phyloP scores from a whole-genome alignment of 129 eudicot species.

The Flaveria robusta region DNA sequence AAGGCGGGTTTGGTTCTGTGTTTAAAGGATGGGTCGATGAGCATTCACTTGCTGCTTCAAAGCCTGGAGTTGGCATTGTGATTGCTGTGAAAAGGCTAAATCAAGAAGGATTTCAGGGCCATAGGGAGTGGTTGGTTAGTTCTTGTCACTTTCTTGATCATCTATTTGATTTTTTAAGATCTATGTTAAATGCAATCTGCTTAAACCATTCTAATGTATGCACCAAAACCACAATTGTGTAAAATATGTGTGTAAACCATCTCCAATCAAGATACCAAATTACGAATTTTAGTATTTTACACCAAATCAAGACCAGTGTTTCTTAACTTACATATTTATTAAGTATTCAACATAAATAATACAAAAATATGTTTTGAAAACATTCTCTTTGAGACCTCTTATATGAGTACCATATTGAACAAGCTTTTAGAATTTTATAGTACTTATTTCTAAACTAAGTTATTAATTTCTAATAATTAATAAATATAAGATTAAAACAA shows the following conservation, averaged over 20 bases:
- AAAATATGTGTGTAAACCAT: not conserved
- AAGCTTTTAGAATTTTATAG: not conserved
- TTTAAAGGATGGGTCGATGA: slow-evolving; percentile 91
- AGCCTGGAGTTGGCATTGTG: slow-evolving; percentile 63
- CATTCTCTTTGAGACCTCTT: not conserved
- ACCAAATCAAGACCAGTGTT: not conserved
- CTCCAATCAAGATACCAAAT: not conserved
- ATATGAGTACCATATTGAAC: not conserved
- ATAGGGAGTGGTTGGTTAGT: slow-evolving; percentile 88
- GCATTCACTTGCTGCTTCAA: slow-evolving; percentile 64
- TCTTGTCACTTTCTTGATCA: slow-evolving; percentile 22
- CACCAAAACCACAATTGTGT: not conserved
- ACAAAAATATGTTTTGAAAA: not conserved
- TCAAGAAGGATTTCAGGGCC: slow-evolving; percentile 88
- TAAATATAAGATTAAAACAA: not conserved
- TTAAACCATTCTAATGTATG: not conserved
- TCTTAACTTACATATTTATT: not conserved
- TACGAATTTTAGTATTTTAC: not conserved
- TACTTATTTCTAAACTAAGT: not conserved
- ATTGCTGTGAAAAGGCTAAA: slow-evolving; percentile 81
- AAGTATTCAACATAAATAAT: not conserved
- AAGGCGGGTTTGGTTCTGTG: slow-evolving; percentile 90
- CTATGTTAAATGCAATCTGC: not conserved
- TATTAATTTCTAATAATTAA: not conserved
- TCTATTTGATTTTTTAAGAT: not conserved